Percentiles rank a stretch among this genome's conserved stretches.
Conservation (phyloP, 2,329 filamentous ascomycete genomes). For the Fusarium xylarioides region DNA sequence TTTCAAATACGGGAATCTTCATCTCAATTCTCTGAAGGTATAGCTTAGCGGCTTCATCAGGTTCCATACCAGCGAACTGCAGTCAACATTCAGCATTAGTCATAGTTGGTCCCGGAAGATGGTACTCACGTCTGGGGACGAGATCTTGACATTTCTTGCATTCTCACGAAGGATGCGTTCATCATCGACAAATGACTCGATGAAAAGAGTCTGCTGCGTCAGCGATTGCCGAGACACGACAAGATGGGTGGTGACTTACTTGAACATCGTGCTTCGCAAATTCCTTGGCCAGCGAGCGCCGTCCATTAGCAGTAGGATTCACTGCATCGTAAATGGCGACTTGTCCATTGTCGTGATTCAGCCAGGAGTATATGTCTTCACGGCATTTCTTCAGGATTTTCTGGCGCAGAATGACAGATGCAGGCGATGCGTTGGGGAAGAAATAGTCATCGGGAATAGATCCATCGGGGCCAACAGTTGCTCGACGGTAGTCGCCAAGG, state of each 20-base stretch:
- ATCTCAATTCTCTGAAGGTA: slow-evolving; percentile 90
- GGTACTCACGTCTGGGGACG: slow-evolving; percentile 82
- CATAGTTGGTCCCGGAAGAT: neutral
- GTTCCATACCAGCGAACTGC: slow-evolving; percentile 88
- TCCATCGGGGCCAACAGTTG: slow-evolving; percentile 83
- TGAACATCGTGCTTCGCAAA: slow-evolving; percentile 98
- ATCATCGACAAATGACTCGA: slow-evolving; percentile 95
- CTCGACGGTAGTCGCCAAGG: slow-evolving; percentile 93
- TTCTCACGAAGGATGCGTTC: slow-evolving; percentile 95
- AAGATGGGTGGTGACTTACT: slow-evolving; percentile 54
- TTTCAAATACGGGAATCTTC: slow-evolving; percentile 95
- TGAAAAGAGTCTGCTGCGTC: slow-evolving; percentile 80
- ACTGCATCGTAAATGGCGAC: slow-evolving; percentile 99
- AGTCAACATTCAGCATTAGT: slow-evolving; percentile 5
- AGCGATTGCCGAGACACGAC: neutral
- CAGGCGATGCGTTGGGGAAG: slow-evolving; percentile 91
- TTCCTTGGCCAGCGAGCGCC: slow-evolving; percentile 88
- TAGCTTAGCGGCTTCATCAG: slow-evolving; percentile 89
- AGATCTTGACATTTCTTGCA: slow-evolving; percentile 96
- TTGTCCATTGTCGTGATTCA: slow-evolving; percentile 97
- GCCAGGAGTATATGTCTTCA: slow-evolving; percentile 95
- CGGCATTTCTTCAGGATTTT: slow-evolving; percentile 98
- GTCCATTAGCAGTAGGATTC: slow-evolving; percentile 85
- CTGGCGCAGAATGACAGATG: slow-evolving; percentile 91
- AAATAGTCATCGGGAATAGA: slow-evolving; percentile 97